Conservation (phyloP, 345 rosid genomes). For the Gossypioides kirkii region DNA sequence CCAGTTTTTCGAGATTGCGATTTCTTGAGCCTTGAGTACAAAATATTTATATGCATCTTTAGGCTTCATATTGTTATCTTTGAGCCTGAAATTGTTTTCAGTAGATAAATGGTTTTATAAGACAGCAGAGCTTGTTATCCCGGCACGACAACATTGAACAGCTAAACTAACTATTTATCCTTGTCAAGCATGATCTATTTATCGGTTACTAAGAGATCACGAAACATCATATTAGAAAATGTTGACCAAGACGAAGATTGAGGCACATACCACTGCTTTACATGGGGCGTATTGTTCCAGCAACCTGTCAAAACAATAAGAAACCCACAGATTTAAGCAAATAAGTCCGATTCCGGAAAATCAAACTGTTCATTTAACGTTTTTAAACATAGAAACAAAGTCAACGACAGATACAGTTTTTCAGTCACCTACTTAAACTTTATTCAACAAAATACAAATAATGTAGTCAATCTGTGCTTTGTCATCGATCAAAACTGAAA, state of each 20-base stretch:
- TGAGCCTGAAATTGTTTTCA: constrained; percentile 58
- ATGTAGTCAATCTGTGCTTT: neutral
- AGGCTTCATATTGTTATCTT: constrained; percentile 50
- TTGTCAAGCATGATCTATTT: neutral
- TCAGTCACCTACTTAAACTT: neutral
- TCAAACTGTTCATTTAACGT: neutral
- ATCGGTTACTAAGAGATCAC: neutral
- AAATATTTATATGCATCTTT: constrained; percentile 71
- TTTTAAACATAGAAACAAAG: neutral
- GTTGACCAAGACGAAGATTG: constrained; percentile 12
- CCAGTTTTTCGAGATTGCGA: constrained; percentile 71
- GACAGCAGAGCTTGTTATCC: neutral
- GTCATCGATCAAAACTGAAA: neutral
- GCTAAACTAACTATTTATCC: neutral
- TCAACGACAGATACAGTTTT: neutral
- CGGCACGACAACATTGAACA: neutral
- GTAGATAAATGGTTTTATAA: constrained; percentile 8
- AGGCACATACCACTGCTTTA: constrained; percentile 63
- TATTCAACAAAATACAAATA: neutral
- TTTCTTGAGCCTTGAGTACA: constrained; percentile 76
- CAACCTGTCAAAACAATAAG: constrained; percentile 51
- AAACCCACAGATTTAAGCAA: neutral
- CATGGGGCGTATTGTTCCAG: constrained; percentile 71
- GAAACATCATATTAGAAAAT: neutral
- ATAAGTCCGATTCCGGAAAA: neutral